Base-by-base conservation (phyloP, 345 rosid genomes). In the Gossypium ekmanianum region DNA sequence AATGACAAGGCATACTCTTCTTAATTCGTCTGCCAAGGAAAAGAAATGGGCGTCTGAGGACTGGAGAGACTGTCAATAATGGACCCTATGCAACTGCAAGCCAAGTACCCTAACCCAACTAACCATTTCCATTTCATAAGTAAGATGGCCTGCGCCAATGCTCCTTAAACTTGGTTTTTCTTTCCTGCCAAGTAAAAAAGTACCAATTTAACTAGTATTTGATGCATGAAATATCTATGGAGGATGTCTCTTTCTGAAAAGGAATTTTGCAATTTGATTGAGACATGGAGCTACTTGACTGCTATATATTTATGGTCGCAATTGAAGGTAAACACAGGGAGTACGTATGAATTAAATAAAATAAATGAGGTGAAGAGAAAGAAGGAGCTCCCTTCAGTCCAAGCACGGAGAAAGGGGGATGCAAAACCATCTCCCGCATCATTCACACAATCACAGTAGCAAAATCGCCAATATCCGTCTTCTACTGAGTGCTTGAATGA, bases 351-450 rank as follows among this genome's bases (percentile, higher is more conserved):
- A 11, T 9, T 56, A 44, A 41, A 75, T 55, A 51, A 24, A 11
- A 22, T 56, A 44, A 41, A 75, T 41, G 84, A 71, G 82, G 55
- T 48, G 13, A 74, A 76, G 34, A 13, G 83, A 81, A 76, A 73
- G 90, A 89, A 87, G 97, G 96, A 92, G 97, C 94, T 92, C 97
- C 97, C 96, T 92, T 92, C 97, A 92, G 97, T 92, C 97, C 97
- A 92, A 91, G 86, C 97, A 89, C 82, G 83, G 94, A 87, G 81
- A 84, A 83, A 80, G 84, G 81, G 81, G 81, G 88, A 81, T 74
- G 86, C 70, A 86, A 82, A 84, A 87, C 74, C 75, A 85, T 88
- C 98, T 93, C 97, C 98, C 98, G 97, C 93, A 86, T 93, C 98
- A 93, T 93, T 93, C 98, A 93, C 84, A 84, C 94, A 91, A 83